A percentile compares a stretch with the other conserved stretches of the same genome.
Evolutionary conservation across 106 monocot genomes (phyloP).

Genomic region (Allium fistulosum): DNA sequence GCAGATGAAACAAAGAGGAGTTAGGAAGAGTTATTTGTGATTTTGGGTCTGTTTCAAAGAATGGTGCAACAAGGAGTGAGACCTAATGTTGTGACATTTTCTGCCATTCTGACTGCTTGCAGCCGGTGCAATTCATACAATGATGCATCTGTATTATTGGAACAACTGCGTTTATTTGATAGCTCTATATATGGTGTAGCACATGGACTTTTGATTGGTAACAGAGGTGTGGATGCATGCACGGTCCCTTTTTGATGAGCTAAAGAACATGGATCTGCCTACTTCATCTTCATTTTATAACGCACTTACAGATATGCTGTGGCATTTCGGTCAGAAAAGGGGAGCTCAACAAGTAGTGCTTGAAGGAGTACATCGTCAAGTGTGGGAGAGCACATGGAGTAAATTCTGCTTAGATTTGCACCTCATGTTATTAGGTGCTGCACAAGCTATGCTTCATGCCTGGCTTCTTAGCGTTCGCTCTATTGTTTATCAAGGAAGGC

Average conservation of each 20-base stretch:
- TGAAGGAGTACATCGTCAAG: slow-evolving; percentile 60
- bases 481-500: slow-evolving; percentile 40
- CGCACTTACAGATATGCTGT: slow-evolving; percentile 93
- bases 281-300: slow-evolving; percentile 97
- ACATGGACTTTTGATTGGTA: slow-evolving; percentile 82
- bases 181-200: slow-evolving; percentile 90
- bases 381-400: slow-evolving; percentile 63
- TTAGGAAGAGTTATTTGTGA: slow-evolving; percentile 74
- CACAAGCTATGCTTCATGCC: slow-evolving; percentile 68
- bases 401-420: slow-evolving; percentile 62
- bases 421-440: slow-evolving; percentile 73
- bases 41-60: slow-evolving; percentile 77
- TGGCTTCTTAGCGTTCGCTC: slow-evolving; percentile 57
- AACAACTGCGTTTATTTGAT: slow-evolving; percentile 85
- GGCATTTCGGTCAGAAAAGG: slow-evolving; percentile 93
- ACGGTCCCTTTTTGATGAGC: slow-evolving; percentile 63
- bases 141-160: slow-evolving; percentile 80
- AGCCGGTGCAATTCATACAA: slow-evolving; percentile 90
- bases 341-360: slow-evolving; percentile 84
- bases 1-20: slow-evolving; percentile 37
- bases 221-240: slow-evolving; percentile 70
- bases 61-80: slow-evolving; percentile 81
- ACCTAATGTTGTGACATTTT: slow-evolving; percentile 99
- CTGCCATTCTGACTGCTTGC: slow-evolving; percentile 96
- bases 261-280: slow-evolving; percentile 74